phyloP scores from a whole-genome alignment of 345 rosid species.

The Brassica carinata region DNA sequence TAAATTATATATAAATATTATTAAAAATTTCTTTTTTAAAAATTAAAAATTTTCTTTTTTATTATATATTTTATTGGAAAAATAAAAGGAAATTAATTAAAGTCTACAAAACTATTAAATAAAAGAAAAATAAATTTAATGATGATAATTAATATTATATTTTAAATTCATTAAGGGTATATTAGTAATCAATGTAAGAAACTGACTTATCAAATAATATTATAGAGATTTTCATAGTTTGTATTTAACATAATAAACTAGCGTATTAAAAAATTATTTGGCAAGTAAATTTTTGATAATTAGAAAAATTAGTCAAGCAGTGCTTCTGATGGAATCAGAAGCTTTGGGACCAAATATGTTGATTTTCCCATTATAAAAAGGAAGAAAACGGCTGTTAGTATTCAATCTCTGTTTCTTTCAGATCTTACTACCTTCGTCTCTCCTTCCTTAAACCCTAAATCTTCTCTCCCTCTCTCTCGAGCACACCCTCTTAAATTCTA shows the following conservation, averaged over 20 bases:
- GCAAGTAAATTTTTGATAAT: not conserved
- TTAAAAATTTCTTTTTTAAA: no score
- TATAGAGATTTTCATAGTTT: not conserved
- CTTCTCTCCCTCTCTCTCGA: not conserved
- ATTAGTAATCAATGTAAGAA: no score
- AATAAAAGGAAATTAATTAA: no score
- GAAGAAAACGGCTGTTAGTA: not conserved
- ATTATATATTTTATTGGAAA: no score
- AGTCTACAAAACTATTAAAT: no score
- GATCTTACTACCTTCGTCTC: not conserved
- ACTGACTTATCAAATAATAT: no score
- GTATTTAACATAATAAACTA: not conserved
- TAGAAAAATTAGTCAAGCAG: not conserved
- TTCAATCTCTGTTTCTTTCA: not conserved
- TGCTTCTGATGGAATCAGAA: not conserved
- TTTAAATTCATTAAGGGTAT: no score
- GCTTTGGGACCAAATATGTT: not conserved
- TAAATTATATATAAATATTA: no score
- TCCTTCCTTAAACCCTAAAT: not conserved
- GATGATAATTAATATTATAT: no score
- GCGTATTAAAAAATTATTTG: not conserved
- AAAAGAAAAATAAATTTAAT: no score
- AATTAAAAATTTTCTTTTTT: no score
- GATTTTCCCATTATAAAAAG: not conserved
- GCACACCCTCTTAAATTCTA: not conserved